Percentiles rank a stretch among this genome's conserved stretches.
phyloP scores from a whole-genome alignment of 352 stramenopile species.

The Pythium scleroteichum region DNA sequence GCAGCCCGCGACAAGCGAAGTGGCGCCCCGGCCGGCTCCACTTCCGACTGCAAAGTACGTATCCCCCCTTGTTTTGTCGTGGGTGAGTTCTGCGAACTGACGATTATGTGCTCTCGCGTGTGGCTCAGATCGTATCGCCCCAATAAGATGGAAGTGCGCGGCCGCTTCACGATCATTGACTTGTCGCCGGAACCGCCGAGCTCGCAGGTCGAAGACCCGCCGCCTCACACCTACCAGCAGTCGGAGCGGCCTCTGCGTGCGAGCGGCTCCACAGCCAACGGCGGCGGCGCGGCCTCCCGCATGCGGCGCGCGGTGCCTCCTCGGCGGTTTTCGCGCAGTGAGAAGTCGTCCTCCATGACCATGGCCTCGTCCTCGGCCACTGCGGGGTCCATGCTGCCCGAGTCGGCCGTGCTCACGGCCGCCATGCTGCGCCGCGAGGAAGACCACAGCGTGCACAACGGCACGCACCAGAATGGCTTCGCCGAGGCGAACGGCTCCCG shows the following conservation, averaged over 20 bases:
- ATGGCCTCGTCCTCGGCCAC: conserved; percentile 5
- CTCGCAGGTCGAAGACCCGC: conserved; percentile 26
- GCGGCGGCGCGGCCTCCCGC: conserved; percentile 6
- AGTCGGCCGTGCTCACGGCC: conserved; percentile 27
- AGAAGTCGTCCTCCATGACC: conserved; percentile 15
- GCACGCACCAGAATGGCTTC: neutral
- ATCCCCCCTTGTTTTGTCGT: no score
- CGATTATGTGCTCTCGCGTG: no score
- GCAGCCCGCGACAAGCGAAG: neutral
- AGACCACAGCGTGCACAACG: conserved; percentile 7
- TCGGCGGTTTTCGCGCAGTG: conserved; percentile 18
- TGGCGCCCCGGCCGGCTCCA: neutral
- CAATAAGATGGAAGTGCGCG: conserved; percentile 69
- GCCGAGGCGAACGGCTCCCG: no score
- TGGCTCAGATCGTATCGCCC: conserved; percentile 6
- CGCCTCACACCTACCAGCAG: conserved; percentile 26
- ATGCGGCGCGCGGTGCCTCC: conserved; percentile 20
- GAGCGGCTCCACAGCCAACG: neutral
- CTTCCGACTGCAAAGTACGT: neutral
- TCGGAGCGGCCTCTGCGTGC: conserved; percentile 18
- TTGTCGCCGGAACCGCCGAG: conserved; percentile 62
- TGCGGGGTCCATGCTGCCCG: neutral
- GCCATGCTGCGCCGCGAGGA: conserved; percentile 17
- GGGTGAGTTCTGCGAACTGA: no score
- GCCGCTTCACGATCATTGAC: conserved; percentile 84